These are phyloP conservation scores for Trametes sp. DNA, from an alignment of 1,284 basidiomycete genomes.

Conservation along the genomic window DNA sequence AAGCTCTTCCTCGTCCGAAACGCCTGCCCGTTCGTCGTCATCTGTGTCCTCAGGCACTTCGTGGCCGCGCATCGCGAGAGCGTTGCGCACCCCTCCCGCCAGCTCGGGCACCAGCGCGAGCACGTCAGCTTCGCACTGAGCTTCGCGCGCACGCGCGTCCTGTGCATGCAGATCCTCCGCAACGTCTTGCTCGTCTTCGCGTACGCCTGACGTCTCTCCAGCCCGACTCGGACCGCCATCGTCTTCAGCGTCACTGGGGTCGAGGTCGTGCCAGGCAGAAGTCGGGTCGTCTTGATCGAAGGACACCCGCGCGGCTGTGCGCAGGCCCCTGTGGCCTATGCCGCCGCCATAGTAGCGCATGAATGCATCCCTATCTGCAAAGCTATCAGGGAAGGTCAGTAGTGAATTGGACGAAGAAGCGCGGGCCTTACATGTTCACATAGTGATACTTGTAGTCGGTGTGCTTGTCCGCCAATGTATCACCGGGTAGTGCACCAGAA, in stretches of 20 bases:
- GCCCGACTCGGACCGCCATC: too few relatives aligned
- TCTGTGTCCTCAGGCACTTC: too few relatives aligned
- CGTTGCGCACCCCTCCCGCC: background rate
- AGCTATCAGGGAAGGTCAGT: background rate
- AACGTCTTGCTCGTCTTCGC: too few relatives aligned
- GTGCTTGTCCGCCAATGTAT: background rate
- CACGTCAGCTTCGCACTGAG: too few relatives aligned
- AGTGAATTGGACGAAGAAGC: too few relatives aligned
- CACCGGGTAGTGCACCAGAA: background rate
- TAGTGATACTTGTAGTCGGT: conserved; percentile 14
- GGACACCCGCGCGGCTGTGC: too few relatives aligned
- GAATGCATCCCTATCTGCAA: conserved; percentile 7
- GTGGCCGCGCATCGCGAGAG: too few relatives aligned
- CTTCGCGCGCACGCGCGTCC: too few relatives aligned
- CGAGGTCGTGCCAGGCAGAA: background rate
- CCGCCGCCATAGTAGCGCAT: conserved; percentile 6
- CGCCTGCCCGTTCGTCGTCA: too few relatives aligned
- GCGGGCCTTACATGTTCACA: conserved; percentile 14
- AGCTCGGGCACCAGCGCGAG: background rate
- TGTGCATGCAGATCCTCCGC: too few relatives aligned
- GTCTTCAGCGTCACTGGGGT: background rate
- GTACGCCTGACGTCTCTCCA: too few relatives aligned
- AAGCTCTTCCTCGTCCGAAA: background rate
- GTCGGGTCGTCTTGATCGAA: background rate
- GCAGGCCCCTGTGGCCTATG: background rate